phyloP scores from a whole-genome alignment of 2,329 filamentous ascomycete species.

The Penicillium digitatum region DNA sequence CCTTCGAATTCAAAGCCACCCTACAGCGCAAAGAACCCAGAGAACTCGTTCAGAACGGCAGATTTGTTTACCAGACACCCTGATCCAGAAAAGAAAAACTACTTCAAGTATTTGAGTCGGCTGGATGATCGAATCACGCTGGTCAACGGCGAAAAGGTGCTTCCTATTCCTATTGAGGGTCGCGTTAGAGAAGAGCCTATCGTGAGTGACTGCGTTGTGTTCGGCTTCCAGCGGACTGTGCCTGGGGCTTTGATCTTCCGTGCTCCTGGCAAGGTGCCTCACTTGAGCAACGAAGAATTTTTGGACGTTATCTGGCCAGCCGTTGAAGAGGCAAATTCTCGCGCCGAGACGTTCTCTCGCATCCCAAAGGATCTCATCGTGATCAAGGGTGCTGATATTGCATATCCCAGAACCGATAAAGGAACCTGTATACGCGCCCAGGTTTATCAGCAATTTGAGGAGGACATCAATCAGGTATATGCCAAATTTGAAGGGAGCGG shows the following conservation, averaged over 20 bases:
- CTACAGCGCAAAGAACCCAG: conserved; percentile 39
- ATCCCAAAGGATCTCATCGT: conserved; percentile 54
- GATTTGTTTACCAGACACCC: conserved; percentile 49
- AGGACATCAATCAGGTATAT: conserved; percentile 49
- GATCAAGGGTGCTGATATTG: conserved; percentile 44
- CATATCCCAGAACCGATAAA: conserved; percentile 55
- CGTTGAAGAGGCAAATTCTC: conserved; percentile 51
- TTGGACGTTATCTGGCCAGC: conserved; percentile 45
- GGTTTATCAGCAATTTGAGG: conserved; percentile 49
- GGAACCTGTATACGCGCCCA: conserved; percentile 54
- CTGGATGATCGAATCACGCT: conserved; percentile 49
- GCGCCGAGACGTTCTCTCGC: conserved; percentile 51
- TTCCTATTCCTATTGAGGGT: conserved; percentile 51
- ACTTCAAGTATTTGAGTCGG: conserved; percentile 43
- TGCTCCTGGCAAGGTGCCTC: conserved; percentile 51
- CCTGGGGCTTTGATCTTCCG: conserved; percentile 47
- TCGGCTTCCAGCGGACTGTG: conserved; percentile 53
- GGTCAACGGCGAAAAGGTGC: conserved; percentile 50
- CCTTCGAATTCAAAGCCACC: conserved; percentile 44
- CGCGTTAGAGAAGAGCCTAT: conserved; percentile 51
- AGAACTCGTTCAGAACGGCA: conserved; percentile 57
- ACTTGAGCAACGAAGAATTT: conserved; percentile 47
- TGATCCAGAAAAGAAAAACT: conserved; percentile 37
- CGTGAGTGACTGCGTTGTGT: conserved; percentile 56
- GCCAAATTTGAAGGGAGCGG: conserved; percentile 42